Base-by-base conservation (phyloP, 2,329 filamentous ascomycete species). In the Exophiala bonariae region DNA sequence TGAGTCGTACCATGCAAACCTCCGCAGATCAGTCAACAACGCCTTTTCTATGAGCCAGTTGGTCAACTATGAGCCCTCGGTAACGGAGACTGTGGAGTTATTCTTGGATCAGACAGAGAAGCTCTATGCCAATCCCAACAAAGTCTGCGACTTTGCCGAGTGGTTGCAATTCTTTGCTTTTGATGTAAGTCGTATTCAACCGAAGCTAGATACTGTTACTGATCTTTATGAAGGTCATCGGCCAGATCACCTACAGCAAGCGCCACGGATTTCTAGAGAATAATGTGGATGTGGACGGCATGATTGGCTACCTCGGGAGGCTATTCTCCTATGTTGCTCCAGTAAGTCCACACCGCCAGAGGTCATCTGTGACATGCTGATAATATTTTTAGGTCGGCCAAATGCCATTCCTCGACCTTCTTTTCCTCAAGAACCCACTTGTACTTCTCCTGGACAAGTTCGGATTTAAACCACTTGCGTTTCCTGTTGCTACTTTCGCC, bases 401-500 rank as follows among this genome's bases (percentile, higher is more conserved):
- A 49, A 58, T 58, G 26, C 57, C 57, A 13, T 59, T 51, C 48
- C 49, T 59, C 14, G 57, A 59, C 40, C 51, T 56, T 2, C 41
- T 59, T 4, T 52, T 59, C 42, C 26, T 59, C 41, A 59, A 59
- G 44, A 59, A 58, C 37, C 57, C 57, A 3, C 26, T 59, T 10
- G 47, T 58, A 55, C 78, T 89, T 9, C 77, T 83, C 43, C 74
- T 86, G 3, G 82, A 86, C 14, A 80, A 82, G 59, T 82, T 79
- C 68, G 85, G 85, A 2, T 61, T 89, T 52, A 74, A 81, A 52
- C 84, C 86, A 61, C 79, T 79, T 8, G 83, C 86, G 5, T 87
- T 88, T 61, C 83, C 86, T 1, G 83, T 89, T 0, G 86, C 85
- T 6, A 74, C 74, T n/a, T 90, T 90, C 62, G 86, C 86, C 0